Conservation (phyloP, 768 basidiomycete species). For the Mycena amicta region DNA sequence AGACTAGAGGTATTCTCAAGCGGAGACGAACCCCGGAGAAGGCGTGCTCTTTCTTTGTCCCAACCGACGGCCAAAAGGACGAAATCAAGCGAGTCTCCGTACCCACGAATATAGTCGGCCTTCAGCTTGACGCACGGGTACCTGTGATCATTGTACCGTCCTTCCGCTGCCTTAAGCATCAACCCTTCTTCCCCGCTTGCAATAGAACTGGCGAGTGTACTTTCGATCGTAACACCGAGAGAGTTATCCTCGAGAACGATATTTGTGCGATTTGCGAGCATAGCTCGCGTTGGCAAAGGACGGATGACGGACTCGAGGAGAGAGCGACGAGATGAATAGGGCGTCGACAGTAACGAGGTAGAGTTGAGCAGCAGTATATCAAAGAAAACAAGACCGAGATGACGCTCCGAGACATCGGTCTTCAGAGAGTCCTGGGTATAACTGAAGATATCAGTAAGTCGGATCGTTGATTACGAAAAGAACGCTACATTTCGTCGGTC, state of each 20-base stretch:
- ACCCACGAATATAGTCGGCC: conserved; percentile 84
- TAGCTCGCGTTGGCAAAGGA: conserved; percentile 58
- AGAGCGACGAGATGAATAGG: conserved; percentile 63
- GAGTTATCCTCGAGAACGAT: conserved; percentile 42
- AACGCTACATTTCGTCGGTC: conserved; percentile 2
- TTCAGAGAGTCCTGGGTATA: conserved; percentile 34
- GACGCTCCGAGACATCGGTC: conserved; percentile 44
- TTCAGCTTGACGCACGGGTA: conserved; percentile 88
- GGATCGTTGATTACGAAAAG: conserved; percentile 10
- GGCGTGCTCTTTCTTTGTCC: conserved; percentile 78
- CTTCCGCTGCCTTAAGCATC: conserved; percentile 75
- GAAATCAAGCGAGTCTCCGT: conserved; percentile 82
- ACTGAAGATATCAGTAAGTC: conserved; percentile 25
- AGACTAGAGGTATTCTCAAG: too few species aligned
- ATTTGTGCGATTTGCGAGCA: conserved; percentile 58
- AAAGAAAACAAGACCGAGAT: conserved; percentile 85
- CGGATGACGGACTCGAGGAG: conserved; percentile 61
- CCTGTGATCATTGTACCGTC: conserved; percentile 63
- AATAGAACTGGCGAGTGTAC: conserved; percentile 53
- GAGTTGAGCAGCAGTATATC: conserved; percentile 76
- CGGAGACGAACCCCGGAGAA: conserved; percentile 60
- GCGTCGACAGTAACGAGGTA: conserved; percentile 51
- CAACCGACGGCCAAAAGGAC: conserved; percentile 76
- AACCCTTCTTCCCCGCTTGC: conserved; percentile 66
- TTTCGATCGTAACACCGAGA: conserved; percentile 32